Conservation (phyloP, 225 moss, liverwort and hornwort species). For the Straminergon stramineum region DNA sequence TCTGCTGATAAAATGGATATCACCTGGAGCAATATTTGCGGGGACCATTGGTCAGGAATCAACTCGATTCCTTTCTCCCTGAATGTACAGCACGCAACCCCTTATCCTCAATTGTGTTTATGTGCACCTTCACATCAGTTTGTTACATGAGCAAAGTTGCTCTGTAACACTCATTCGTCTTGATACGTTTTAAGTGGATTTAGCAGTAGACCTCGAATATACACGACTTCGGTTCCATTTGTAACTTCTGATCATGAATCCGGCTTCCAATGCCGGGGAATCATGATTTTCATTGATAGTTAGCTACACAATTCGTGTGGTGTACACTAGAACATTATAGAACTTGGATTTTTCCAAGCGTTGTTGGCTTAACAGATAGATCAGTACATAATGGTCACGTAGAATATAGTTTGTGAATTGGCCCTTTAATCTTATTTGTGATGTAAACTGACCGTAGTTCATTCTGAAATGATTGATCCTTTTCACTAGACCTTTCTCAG, state of each 20-base stretch:
- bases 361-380: not conserved
- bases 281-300: not conserved
- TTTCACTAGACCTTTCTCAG: not conserved
- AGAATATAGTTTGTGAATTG: not conserved
- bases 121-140: not conserved
- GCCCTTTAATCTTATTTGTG: not conserved
- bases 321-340: not conserved
- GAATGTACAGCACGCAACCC: not conserved
- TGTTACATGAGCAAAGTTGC: not conserved
- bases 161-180: not conserved
- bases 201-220: not conserved
- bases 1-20: not conserved
- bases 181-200: not conserved
- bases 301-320: not conserved
- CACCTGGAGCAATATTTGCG: not conserved
- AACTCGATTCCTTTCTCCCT: not conserved
- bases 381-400: not conserved
- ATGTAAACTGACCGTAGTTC: not conserved
- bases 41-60: not conserved
- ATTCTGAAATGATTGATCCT: not conserved
- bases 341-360: not conserved
- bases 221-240: not conserved
- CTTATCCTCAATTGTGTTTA: not conserved
- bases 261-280: not conserved
- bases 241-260: constrained; percentile 6